Percentiles rank a stretch among this genome's conserved stretches.
These are phyloP conservation scores for Quercus alba DNA, from an alignment of 306 rosid genomes.

Conservation along the genomic window DNA sequence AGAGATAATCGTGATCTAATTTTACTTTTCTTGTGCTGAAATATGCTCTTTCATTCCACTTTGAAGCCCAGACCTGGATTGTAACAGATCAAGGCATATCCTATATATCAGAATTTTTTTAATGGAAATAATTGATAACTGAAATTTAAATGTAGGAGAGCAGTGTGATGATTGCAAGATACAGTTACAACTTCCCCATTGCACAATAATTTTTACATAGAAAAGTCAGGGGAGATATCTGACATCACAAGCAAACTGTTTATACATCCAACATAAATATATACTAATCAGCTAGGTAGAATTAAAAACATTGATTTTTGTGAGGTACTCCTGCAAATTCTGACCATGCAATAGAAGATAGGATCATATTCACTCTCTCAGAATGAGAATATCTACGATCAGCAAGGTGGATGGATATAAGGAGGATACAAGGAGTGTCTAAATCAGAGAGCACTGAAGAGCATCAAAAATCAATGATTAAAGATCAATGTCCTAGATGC, in stretches of 20 bases:
- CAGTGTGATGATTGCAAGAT: constrained; percentile 3
- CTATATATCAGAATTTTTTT: constrained; percentile 9
- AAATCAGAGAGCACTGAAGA: not conserved
- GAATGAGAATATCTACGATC: not conserved
- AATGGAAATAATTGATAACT: constrained; percentile 2
- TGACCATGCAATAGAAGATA: not conserved
- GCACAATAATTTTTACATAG: not conserved
- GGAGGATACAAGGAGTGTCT: not conserved
- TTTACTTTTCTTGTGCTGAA: constrained; percentile 95
- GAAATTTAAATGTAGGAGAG: not conserved
- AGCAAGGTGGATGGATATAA: not conserved
- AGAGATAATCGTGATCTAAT: constrained; percentile 80
- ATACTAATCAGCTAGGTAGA: not conserved
- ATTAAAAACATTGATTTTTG: not conserved
- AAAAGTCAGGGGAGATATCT: constrained; percentile 5
- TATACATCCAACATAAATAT: not conserved
- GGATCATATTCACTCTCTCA: not conserved
- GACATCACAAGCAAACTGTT: not conserved
- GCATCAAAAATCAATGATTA: not conserved
- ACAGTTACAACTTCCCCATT: not conserved
- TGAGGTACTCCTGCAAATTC: not conserved
- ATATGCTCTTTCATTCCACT: constrained; percentile 99
- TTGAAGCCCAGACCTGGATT: constrained; percentile 95
- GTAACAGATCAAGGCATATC: constrained; percentile 18
- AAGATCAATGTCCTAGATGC: constrained; percentile 12